Conservation (phyloP, 257 asterid genomes). For the Solanum bulbocastanum region DNA sequence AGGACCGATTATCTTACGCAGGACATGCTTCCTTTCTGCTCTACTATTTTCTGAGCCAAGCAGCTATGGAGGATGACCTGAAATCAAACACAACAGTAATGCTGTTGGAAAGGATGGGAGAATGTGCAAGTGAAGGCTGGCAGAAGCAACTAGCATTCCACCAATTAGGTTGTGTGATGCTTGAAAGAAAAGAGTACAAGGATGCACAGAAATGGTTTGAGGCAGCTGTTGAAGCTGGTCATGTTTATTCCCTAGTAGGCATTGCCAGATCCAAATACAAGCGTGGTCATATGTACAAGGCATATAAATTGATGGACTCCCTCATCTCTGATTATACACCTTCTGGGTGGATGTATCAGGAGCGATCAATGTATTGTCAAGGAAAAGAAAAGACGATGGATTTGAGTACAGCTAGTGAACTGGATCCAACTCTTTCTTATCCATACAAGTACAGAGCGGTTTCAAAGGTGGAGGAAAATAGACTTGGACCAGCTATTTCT, state of each 20-base stretch:
- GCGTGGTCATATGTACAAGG: conserved; percentile 85
- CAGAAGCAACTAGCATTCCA: conserved; percentile 75
- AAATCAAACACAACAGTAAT: conserved; percentile 72
- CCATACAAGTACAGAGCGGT: conserved; percentile 81
- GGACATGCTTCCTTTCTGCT: conserved; percentile 84
- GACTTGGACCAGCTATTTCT: conserved; percentile 48
- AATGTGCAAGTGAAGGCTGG: conserved; percentile 67
- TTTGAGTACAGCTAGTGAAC: conserved; percentile 60
- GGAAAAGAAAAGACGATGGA: conserved; percentile 73
- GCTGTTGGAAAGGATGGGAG: conserved; percentile 80
- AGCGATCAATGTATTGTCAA: conserved; percentile 61
- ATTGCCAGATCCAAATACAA: conserved; percentile 69
- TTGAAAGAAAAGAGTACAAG: conserved; percentile 73
- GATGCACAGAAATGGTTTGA: conserved; percentile 92
- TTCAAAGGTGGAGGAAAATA: conserved; percentile 47
- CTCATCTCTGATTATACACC: conserved; percentile 58
- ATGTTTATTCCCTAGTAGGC: conserved; percentile 72
- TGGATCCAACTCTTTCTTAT: conserved; percentile 85
- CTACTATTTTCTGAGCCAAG: conserved; percentile 66
- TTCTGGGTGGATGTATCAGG: conserved; percentile 97
- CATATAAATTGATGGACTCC: conserved; percentile 68
- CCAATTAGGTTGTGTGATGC: conserved; percentile 94
- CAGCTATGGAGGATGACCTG: conserved; percentile 78
- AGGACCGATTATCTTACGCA: conserved; percentile 36
- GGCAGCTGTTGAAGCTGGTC: conserved; percentile 65